A percentile compares a stretch with the other conserved stretches of the same genome.
Evolutionary conservation across 1,284 basidiomycete species (phyloP).

Genomic region (Heimioporus retisporus): DNA sequence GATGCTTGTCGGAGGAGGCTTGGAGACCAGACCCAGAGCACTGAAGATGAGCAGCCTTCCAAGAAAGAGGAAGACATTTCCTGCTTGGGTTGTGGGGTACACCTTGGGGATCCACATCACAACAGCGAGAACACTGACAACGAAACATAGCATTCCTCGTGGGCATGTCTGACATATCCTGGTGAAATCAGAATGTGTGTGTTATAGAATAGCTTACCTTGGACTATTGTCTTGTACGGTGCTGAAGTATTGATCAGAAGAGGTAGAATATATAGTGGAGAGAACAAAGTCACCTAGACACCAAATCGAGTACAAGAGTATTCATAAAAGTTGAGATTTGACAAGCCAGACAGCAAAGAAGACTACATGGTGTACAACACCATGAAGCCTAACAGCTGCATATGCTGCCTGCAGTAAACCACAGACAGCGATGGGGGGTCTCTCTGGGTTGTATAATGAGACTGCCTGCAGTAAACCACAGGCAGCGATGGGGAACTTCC

Average conservation of each 20-base stretch:
- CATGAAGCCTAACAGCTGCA: not conserved
- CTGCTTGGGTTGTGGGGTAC: not conserved
- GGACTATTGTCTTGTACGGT: not conserved
- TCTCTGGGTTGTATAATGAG: too few species aligned
- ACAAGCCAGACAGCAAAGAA: not conserved
- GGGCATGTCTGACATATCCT: not conserved
- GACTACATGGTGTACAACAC: not conserved
- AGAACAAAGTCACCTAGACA: not conserved
- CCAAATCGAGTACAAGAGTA: not conserved
- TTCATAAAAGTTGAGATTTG: not conserved
- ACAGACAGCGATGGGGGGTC: not conserved
- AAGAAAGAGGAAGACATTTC: not conserved
- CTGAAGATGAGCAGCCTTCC: conserved; percentile 1
- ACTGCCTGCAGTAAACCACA: not conserved
- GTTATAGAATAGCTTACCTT: not conserved
- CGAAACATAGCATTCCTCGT: not conserved
- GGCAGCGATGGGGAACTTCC: not conserved
- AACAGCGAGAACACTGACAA: not conserved
- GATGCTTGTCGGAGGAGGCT: not conserved
- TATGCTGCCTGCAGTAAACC: not conserved
- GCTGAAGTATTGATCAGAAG: not conserved
- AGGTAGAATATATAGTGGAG: not conserved
- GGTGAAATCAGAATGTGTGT: not conserved
- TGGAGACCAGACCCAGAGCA: not conserved
- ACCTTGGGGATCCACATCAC: not conserved